Evolutionary conservation across 768 basidiomycete species (phyloP).

Genomic region (Calocybe cyanea): DNA sequence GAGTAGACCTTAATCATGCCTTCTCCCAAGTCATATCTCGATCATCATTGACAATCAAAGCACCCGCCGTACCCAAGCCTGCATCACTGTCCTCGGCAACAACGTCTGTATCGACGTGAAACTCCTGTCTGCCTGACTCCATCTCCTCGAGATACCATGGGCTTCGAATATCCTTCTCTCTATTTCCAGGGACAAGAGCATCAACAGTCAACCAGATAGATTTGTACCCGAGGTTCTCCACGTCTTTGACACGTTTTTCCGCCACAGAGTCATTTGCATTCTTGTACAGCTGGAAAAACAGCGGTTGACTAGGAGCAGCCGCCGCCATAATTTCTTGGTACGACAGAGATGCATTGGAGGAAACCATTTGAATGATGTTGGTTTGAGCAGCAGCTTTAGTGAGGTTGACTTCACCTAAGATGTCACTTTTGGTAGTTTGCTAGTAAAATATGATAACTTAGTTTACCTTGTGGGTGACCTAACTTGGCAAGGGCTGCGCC

Average conservation of each 20-base stretch:
- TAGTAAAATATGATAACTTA: neutral
- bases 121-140: constrained; percentile 35
- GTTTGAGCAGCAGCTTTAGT: constrained; percentile 62
- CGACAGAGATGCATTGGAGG: constrained; percentile 72
- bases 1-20: constrained; percentile 26
- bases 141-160: constrained; percentile 56
- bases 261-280: constrained; percentile 65
- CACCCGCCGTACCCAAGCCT: constrained; percentile 63
- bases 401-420: constrained; percentile 77
- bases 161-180: constrained; percentile 69
- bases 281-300: constrained; percentile 89
- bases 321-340: constrained; percentile 58
- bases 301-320: constrained; percentile 49
- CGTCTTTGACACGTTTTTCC: constrained; percentile 63
- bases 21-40: constrained; percentile 75
- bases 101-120: constrained; percentile 29
- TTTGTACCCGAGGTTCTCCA: constrained; percentile 73
- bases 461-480: constrained; percentile 74
- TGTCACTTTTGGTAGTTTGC: constrained; percentile 1
- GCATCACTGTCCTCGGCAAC: constrained; percentile 30
- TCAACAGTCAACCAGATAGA: constrained; percentile 93
- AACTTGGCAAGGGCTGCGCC: constrained; percentile 82
- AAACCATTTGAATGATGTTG: constrained; percentile 83
- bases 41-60: constrained; percentile 62
- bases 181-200: constrained; percentile 76